Evolutionary conservation across 2,329 filamentous ascomycete species (phyloP).

Genomic region (Metarhizium album): DNA sequence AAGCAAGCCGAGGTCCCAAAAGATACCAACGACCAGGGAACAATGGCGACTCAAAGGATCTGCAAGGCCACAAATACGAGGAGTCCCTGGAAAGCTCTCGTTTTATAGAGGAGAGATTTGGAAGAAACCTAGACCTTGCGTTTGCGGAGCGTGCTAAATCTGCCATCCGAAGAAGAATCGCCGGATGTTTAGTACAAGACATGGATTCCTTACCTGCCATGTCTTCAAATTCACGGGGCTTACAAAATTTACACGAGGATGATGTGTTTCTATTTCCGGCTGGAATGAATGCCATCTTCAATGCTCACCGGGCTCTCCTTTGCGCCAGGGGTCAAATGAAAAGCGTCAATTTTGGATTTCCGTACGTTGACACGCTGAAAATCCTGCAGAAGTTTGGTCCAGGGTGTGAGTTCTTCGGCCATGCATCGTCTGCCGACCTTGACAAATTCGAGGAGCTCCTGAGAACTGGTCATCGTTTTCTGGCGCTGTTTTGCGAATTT

Average conservation of each 20-base stretch:
- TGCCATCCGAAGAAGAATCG: slow-evolving; percentile 78
- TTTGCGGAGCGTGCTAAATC: slow-evolving; percentile 73
- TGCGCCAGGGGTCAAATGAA: slow-evolving; percentile 51
- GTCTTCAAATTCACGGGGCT: slow-evolving; percentile 38
- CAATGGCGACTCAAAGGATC: not conserved
- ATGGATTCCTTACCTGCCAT: slow-evolving; percentile 29
- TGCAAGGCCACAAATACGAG: slow-evolving; percentile 11
- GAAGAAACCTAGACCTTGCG: slow-evolving; percentile 74
- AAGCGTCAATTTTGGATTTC: slow-evolving; percentile 92
- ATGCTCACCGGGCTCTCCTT: slow-evolving; percentile 66
- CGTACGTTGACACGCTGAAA: slow-evolving; percentile 94
- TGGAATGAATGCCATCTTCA: slow-evolving; percentile 95
- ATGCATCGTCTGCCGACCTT: slow-evolving; percentile 64
- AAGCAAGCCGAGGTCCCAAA: slow-evolving; percentile 57
- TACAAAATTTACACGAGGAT: slow-evolving; percentile 61
- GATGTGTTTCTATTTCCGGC: slow-evolving; percentile 84
- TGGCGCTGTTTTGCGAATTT: slow-evolving; percentile 89
- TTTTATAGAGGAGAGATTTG: slow-evolving; percentile 91
- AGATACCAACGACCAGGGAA: slow-evolving; percentile 55
- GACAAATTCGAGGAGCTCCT: slow-evolving; percentile 72
- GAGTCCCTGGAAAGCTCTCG: slow-evolving; percentile 56
- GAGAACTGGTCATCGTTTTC: slow-evolving; percentile 59
- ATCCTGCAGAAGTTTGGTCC: slow-evolving; percentile 90
- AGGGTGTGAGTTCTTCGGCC: slow-evolving; percentile 79
- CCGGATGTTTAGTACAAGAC: slow-evolving; percentile 68